Evolutionary conservation across 1,139 yeast species (phyloP), one percentile per base, ranked within the genome.

Genomic region (Hyphopichia wangnamkhiaoensis): DNA sequence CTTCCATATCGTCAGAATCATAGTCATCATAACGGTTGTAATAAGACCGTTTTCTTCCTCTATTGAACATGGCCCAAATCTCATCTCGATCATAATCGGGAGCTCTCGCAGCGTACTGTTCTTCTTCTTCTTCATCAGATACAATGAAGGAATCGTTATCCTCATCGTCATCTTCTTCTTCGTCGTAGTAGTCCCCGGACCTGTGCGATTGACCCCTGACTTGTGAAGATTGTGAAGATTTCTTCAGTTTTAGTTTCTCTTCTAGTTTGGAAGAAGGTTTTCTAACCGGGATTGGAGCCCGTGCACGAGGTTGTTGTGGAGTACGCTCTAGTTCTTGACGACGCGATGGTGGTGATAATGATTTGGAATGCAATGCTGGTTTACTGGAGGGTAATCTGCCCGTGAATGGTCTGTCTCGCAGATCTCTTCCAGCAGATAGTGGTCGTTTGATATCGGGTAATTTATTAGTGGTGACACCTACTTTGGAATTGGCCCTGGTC

Each of bases 1-100:
- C 96, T 56, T 91, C 97, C 97, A 91, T 91, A 54, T 87, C 95
- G 43, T 83, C 88, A 26, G 75, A 74, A 41, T 81, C 83, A 37
- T 76, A 72, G 35, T 56, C 57, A 42, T 76, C 80, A 44, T 71
- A 71, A 31, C 68, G 60, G 27, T 65, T 64, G 45, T 68, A 69
- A 35, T 71, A 63, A 1, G 68, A 53, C 32, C 83, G 63, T 40
- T 74, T 68, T 47, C 74, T 74, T 3, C 90, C 88, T 39, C 80
- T 73, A 55, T 82, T 84, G 60, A 90, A 86, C 61, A 91, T 76
- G 26, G 82, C 80, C 96, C 96, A 89, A 35, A 91, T 90, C 58
- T 90, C 96, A 46, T 85, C 91, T 38, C 93, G 66, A 50, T 87
- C 85, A 50, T 84, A 87, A 8, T 80, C 88, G 12, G 44, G 49